phyloP scores from a whole-genome alignment of 1,139 yeast species.

The Sugiyamaella castrensis region DNA sequence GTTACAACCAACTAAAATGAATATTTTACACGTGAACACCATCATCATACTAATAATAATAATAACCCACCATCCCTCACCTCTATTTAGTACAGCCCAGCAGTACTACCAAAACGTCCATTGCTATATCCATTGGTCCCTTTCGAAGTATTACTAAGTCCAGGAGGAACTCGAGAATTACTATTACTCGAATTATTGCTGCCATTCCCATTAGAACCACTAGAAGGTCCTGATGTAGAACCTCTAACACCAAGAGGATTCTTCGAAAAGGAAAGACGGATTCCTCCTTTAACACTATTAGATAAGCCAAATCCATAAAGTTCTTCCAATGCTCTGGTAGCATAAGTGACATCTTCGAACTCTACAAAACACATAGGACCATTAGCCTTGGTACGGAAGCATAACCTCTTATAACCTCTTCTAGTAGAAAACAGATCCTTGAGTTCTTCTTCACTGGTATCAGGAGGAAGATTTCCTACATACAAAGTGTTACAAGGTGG shows the following conservation, averaged over 20 bases:
- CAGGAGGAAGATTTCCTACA: slow-evolving; percentile 96
- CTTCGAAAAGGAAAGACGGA: slow-evolving; percentile 86
- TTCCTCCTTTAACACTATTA: slow-evolving; percentile 80
- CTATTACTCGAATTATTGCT: slow-evolving; percentile 10
- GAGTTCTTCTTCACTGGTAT: slow-evolving; percentile 91
- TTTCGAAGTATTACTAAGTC: slow-evolving; percentile 15
- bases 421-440: slow-evolving; percentile 84
- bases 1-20: neutral
- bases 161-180: slow-evolving; percentile 7
- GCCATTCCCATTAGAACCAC: slow-evolving; percentile 16
- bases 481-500: slow-evolving; percentile 97
- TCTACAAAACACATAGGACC: slow-evolving; percentile 99
- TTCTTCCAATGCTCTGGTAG: slow-evolving; percentile 90
- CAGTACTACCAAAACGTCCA: slow-evolving; percentile 2
- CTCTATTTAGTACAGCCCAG: neutral
- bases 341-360: slow-evolving; percentile 91
- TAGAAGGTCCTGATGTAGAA: slow-evolving; percentile 14
- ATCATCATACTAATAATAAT: neutral
- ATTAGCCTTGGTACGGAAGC: slow-evolving; percentile 63
- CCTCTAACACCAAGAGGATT: slow-evolving; percentile 91
- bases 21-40: neutral
- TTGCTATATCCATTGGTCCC: slow-evolving; percentile 18
- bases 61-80: neutral
- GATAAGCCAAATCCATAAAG: slow-evolving; percentile 79
- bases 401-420: slow-evolving; percentile 85